Conservation (phyloP, 2,329 filamentous ascomycete genomes). For the Rhynchosporium agropyri region DNA sequence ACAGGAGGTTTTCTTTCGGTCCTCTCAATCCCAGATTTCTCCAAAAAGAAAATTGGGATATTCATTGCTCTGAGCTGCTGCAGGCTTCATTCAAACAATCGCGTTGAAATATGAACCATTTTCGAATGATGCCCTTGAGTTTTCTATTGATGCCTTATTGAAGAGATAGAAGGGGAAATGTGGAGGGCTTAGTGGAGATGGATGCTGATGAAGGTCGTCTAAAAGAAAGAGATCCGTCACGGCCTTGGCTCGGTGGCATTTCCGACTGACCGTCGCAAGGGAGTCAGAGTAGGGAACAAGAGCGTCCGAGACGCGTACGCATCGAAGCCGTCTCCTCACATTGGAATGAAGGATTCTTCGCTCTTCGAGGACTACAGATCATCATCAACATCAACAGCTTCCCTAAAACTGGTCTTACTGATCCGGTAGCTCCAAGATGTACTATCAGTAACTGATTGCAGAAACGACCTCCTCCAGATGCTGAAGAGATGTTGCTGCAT, state of each 20-base stretch:
- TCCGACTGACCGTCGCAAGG: constrained; percentile 39
- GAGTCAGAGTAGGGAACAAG: constrained; percentile 7
- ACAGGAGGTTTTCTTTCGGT: no score
- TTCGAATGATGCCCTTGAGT: background rate
- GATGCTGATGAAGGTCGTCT: constrained; percentile 44
- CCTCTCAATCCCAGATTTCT: no score
- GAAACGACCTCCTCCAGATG: constrained; percentile 15
- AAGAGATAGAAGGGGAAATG: constrained; percentile 40
- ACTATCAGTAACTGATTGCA: constrained; percentile 11
- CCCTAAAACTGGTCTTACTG: background rate
- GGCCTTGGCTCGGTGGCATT: constrained; percentile 13
- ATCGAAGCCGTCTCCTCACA: constrained; percentile 50
- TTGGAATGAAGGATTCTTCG: constrained; percentile 61
- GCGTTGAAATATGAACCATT: no score
- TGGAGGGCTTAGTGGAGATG: constrained; percentile 45
- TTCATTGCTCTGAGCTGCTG: no score
- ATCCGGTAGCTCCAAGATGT: background rate
- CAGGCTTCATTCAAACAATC: no score
- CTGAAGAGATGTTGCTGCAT: constrained; percentile 21
- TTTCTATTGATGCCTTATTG: constrained; percentile 3
- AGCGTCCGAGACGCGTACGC: constrained; percentile 36
- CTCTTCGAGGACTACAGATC: constrained; percentile 51
- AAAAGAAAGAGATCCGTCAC: constrained; percentile 37
- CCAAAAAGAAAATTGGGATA: no score
- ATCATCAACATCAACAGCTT: constrained; percentile 11